phyloP scores from a whole-genome alignment of 805 yeast species.

The Sugiyamaella marilandica region DNA sequence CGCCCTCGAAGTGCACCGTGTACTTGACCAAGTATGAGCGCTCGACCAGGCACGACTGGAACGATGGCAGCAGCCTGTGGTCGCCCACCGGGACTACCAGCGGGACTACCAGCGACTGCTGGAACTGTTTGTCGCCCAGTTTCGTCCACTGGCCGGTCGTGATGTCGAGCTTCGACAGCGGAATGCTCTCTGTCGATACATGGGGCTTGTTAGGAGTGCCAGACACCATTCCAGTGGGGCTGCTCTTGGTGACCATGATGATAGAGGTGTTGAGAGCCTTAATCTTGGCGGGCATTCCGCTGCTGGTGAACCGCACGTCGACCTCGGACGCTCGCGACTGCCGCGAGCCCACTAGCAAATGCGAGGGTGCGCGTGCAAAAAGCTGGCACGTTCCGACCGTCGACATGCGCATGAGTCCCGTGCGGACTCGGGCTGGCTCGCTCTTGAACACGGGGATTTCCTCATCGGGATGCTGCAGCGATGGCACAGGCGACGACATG shows the following conservation, averaged over 20 bases:
- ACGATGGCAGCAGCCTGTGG: constrained; percentile 10
- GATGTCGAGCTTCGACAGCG: constrained; percentile 1
- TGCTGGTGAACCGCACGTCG: not conserved
- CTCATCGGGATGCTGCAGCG: not conserved
- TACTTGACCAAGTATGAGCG: constrained; percentile 8
- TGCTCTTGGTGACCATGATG: constrained; percentile 1
- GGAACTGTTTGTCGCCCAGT: not conserved
- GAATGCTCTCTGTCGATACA: not conserved
- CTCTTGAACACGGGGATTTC: not conserved
- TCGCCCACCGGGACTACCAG: constrained; percentile 1
- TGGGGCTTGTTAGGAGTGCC: not conserved
- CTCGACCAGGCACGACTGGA: constrained; percentile 9
- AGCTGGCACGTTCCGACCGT: not conserved
- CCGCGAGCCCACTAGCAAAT: not conserved
- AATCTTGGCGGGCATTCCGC: constrained; percentile 1
- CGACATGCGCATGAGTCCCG: not conserved
- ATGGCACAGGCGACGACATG: not conserved
- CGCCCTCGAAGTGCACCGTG: constrained; percentile 3
- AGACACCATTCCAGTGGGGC: not conserved
- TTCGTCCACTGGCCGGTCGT: not conserved
- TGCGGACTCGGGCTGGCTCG: not conserved
- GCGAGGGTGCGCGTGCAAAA: not conserved
- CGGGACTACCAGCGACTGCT: not conserved
- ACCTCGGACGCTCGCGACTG: not conserved
- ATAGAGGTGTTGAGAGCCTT: not conserved